Evolutionary conservation across 2,329 filamentous ascomycete species (phyloP).

Genomic region (Clonostachys chloroleuca): DNA sequence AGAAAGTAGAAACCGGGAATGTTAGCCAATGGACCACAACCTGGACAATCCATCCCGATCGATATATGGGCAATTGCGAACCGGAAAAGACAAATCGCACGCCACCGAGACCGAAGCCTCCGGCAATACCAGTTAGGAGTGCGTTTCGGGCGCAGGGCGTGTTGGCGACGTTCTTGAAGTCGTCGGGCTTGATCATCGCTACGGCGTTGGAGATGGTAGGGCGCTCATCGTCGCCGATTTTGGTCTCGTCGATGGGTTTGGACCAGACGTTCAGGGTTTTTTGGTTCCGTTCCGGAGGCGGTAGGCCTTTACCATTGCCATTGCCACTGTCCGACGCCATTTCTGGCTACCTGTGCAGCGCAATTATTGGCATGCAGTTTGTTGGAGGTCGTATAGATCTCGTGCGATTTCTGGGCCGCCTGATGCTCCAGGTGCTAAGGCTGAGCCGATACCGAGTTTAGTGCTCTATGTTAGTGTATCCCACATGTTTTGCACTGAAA

Average conservation of each 20-base stretch:
- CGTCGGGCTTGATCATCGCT: conserved; percentile 60
- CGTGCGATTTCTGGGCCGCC: too few species aligned
- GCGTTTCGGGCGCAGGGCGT: conserved; percentile 82
- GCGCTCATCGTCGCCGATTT: conserved; percentile 4
- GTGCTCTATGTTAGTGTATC: too few species aligned
- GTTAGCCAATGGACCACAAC: neutral
- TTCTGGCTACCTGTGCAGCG: neutral
- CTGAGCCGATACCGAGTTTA: too few species aligned
- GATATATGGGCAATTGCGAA: neutral
- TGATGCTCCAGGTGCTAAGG: too few species aligned
- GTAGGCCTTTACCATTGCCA: neutral
- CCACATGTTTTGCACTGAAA: too few species aligned
- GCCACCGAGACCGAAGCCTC: conserved; percentile 72
- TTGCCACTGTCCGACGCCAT: neutral
- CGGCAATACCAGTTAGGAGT: conserved; percentile 76
- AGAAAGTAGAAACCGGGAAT: neutral
- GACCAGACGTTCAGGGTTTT: conserved; percentile 4
- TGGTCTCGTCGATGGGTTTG: conserved; percentile 2
- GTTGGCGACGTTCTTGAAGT: conserved; percentile 70
- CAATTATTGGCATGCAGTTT: too few species aligned
- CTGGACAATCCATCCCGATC: neutral
- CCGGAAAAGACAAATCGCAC: conserved; percentile 45
- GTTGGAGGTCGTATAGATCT: too few species aligned
- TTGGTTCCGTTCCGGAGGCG: neutral
- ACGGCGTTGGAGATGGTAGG: conserved; percentile 54